Evolutionary conservation across 768 basidiomycete genomes (phyloP), one percentile per base, ranked within the genome.

Genomic region (Cyathus striatus): DNA sequence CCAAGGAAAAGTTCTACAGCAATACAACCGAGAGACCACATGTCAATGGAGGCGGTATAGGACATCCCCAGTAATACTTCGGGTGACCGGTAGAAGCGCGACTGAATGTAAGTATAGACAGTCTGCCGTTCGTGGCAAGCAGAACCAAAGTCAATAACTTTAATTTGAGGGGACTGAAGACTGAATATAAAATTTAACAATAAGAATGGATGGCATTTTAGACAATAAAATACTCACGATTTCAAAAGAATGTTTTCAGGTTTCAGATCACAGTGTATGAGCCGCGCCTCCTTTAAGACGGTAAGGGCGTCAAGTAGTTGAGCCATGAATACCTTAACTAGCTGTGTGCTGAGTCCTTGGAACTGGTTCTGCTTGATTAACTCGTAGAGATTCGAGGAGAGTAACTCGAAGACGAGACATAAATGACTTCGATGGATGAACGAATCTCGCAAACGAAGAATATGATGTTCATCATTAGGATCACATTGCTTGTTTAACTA

Each of bases 351-450:
- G 35, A 99, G 70, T 2, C 96, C 96, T 63, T 96, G 90, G 75
- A 98, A 99, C 60, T 94, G 91, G 64, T 99, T 99, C 68, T 99
- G 96, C 71, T 99, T 99, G 79, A 99, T 98, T 58, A 99, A 78
- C 63, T 99, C 96, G 70, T 98, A 99, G 44, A 99, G 75, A 57
- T 99, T 99, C 23, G 92, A 96, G 5, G 92, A 94, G 7, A 99
- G 78, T 38, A 97, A 77, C 63, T 99, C 95, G 57, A 98, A 98
- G 42, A 98, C 95, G 50, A 99, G 86, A 64, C 96, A 99, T 35
- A 99, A 75, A 63, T 99, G 96, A 51, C 78, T 91, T 55, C 88
- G 83, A 67, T 99, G 96, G 45, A 95, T 96, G 69, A 99, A 99
- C 0, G 89, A 90, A 63, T 98, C 96, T 13, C 84, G 84, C 53